Conservation (phyloP, 805 yeast species). For the Metschnikowia orientalis region DNA sequence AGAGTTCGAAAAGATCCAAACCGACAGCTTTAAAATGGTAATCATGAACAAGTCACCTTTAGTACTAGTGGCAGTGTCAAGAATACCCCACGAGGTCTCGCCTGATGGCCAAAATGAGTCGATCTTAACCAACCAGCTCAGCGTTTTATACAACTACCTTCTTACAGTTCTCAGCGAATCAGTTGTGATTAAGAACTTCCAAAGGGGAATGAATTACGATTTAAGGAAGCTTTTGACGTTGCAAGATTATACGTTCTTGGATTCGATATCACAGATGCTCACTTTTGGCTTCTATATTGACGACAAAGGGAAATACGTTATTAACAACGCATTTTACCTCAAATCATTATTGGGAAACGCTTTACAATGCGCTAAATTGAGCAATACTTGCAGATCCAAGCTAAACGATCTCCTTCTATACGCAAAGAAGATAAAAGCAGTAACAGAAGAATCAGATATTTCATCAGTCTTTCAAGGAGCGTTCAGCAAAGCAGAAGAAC, state of each 20-base stretch:
- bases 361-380: constrained; percentile 41
- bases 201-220: constrained; percentile 74
- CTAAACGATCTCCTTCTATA: constrained; percentile 51
- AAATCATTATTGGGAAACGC: constrained; percentile 28
- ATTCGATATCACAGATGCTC: constrained; percentile 45
- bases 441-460: constrained; percentile 4
- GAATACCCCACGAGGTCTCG: constrained; percentile 40
- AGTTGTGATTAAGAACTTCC: constrained; percentile 64
- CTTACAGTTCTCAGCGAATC: constrained; percentile 82
- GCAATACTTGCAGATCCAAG: constrained; percentile 52
- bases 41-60: constrained; percentile 65
- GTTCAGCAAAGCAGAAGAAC: constrained; percentile 9
- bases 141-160: constrained; percentile 68
- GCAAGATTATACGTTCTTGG: constrained; percentile 68
- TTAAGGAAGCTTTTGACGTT: constrained; percentile 69
- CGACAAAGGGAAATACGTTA: constrained; percentile 3
- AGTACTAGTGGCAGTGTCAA: constrained; percentile 65
- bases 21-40: constrained; percentile 48
- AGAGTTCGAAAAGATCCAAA: constrained; percentile 48
- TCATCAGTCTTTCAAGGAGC: constrained; percentile 2
- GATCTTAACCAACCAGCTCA: constrained; percentile 49
- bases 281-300: constrained; percentile 29
- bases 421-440: constrained; percentile 20
- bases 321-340: constrained; percentile 25
- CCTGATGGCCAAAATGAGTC: constrained; percentile 1